A percentile compares a stretch with the other conserved stretches of the same genome.
phyloP scores from a whole-genome alignment of 2,329 filamentous ascomycete genomes.

The Trichoderma sp. region DNA sequence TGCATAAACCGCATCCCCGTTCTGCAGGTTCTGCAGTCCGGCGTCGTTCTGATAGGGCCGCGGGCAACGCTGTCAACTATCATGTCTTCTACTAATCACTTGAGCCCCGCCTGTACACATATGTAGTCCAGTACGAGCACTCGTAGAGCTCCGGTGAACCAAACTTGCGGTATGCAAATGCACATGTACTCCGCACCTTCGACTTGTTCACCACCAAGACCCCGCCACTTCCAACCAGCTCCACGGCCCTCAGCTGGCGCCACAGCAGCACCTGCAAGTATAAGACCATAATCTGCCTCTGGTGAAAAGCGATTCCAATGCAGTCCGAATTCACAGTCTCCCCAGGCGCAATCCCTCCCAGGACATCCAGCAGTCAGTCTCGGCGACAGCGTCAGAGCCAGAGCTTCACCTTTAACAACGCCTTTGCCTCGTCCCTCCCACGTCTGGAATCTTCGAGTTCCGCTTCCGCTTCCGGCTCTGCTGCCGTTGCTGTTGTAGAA shows the following conservation, averaged over 20 bases:
- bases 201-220: background rate
- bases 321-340: conserved; percentile 26
- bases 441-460: conserved; percentile 18
- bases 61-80: background rate
- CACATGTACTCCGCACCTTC: background rate
- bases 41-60: background rate
- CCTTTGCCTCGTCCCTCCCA: conserved; percentile 24
- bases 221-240: background rate
- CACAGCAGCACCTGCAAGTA: background rate
- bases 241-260: background rate
- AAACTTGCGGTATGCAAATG: background rate
- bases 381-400: conserved; percentile 27
- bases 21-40: background rate
- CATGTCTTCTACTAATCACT: background rate
- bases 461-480: conserved; percentile 19
- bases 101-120: background rate
- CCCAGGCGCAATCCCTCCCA: conserved; percentile 69
- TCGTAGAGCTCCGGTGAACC: background rate
- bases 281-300: background rate
- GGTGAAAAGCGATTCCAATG: background rate
- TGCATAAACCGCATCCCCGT: background rate
- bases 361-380: conserved; percentile 59
- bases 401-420: conserved; percentile 13
- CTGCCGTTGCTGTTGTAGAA: conserved; percentile 42
- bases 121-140: background rate